Percentiles rank a stretch among this genome's conserved stretches.
phyloP scores from a whole-genome alignment of 2,329 filamentous ascomycete genomes.

The Sclerotinia glacialis region DNA sequence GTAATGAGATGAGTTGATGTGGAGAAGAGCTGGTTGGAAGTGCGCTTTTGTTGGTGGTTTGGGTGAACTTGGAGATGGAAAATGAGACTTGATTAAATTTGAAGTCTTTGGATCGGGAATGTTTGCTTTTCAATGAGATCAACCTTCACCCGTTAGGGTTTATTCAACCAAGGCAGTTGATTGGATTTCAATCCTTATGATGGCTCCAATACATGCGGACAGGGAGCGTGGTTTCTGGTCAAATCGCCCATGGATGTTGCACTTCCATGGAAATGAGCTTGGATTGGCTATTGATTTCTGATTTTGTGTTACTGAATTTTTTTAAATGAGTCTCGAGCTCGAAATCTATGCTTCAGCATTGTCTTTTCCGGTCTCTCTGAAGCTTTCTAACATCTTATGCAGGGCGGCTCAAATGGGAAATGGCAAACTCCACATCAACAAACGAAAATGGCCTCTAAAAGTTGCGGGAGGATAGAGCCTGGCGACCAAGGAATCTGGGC shows the following conservation, averaged over 20 bases:
- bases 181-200: background rate
- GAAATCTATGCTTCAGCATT: background rate
- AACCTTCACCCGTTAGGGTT: too few species aligned
- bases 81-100: background rate
- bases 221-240: background rate
- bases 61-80: background rate
- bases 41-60: background rate
- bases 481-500: slow-evolving; percentile 76
- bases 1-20: background rate
- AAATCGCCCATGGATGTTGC: background rate
- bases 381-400: background rate
- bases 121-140: background rate
- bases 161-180: background rate
- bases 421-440: slow-evolving; percentile 62
- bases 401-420: slow-evolving; percentile 52
- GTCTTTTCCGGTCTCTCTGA: background rate
- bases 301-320: background rate
- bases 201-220: background rate
- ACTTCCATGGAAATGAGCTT: background rate
- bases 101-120: background rate
- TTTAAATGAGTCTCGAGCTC: background rate
- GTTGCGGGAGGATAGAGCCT: slow-evolving; percentile 55
- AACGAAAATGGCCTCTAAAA: slow-evolving; percentile 44
- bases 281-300: background rate
- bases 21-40: background rate